phyloP scores from a whole-genome alignment of 1,284 basidiomycete species.

The Cryptococcus sp. region DNA sequence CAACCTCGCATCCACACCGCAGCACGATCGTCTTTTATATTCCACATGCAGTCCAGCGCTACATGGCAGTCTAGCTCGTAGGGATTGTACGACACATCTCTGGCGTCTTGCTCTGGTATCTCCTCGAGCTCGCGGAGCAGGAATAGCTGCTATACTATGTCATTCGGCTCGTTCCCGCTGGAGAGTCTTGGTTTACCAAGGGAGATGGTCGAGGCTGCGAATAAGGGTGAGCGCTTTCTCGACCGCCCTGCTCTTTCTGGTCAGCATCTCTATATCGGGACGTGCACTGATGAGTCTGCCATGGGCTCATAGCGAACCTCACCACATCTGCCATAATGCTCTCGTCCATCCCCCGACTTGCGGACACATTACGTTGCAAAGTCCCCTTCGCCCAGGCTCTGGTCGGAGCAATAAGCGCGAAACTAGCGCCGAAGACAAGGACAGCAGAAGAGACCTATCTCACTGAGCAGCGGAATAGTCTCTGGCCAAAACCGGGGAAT shows the following conservation, averaged over 20 bases:
- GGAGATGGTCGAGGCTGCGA: constrained; percentile 30
- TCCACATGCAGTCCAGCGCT: too few species aligned
- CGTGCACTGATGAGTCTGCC: not conserved
- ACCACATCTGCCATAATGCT: constrained; percentile 36
- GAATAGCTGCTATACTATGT: constrained; percentile 21
- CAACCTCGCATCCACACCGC: too few species aligned
- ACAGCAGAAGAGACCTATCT: not conserved
- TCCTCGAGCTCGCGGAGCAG: not conserved
- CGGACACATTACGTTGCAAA: constrained; percentile 12
- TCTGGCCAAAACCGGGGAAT: not conserved
- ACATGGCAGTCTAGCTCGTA: too few species aligned
- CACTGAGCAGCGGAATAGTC: not conserved
- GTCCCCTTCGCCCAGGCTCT: constrained; percentile 22
- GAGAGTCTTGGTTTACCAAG: constrained; percentile 33
- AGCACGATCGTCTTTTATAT: too few species aligned
- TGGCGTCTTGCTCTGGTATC: not conserved
- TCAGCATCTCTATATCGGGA: not conserved
- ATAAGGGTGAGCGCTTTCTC: constrained; percentile 30
- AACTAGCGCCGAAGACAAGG: constrained; percentile 28
- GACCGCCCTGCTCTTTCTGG: not conserved
- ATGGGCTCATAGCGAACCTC: constrained; percentile 11
- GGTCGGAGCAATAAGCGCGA: constrained; percentile 23
- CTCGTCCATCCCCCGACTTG: constrained; percentile 22
- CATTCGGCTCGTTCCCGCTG: constrained; percentile 39
- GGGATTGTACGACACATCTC: not conserved